Percentiles rank a stretch among this genome's conserved stretches.
Conservation (phyloP, 345 rosid genomes). For the Diplotaxis tenuifolia region DNA sequence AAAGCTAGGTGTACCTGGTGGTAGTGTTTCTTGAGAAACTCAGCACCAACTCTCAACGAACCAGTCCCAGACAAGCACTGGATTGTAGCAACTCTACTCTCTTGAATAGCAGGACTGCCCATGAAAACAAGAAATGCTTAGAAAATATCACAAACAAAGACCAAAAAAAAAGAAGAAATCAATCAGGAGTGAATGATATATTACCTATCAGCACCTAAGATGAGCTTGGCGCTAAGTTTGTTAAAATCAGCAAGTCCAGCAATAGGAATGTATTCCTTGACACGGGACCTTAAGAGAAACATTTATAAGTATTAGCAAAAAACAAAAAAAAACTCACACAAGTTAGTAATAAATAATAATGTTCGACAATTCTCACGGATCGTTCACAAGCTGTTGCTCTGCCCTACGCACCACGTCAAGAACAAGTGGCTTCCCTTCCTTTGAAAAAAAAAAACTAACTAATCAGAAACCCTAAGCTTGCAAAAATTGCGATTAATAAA, state of each 20-base stretch:
- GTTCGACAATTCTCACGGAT: constrained; percentile 47
- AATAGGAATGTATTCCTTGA: constrained; percentile 93
- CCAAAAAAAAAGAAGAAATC: background rate
- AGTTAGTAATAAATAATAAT: background rate
- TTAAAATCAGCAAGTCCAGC: constrained; percentile 87
- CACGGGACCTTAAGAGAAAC: constrained; percentile 53
- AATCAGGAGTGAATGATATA: background rate
- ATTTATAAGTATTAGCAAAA: constrained; percentile 6
- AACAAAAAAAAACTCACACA: background rate
- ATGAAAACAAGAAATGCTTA: constrained; percentile 9
- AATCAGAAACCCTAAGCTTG: constrained; percentile 1
- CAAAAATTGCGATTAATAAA: background rate
- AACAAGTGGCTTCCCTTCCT: constrained; percentile 97
- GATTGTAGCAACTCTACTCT: constrained; percentile 76
- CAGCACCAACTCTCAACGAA: constrained; percentile 93
- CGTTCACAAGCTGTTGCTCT: constrained; percentile 76
- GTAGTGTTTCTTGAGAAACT: constrained; percentile 79
- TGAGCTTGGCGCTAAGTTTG: constrained; percentile 87
- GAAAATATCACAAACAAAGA: background rate
- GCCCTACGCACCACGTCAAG: constrained; percentile 76
- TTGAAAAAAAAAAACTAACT: constrained; percentile 17
- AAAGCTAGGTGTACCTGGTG: constrained; percentile 46
- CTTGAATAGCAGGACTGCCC: constrained; percentile 69
- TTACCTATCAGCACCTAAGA: constrained; percentile 84
- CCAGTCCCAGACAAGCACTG: constrained; percentile 98